phyloP scores from a whole-genome alignment of 2,329 filamentous ascomycete species.

The Sarocladium kiliense region DNA sequence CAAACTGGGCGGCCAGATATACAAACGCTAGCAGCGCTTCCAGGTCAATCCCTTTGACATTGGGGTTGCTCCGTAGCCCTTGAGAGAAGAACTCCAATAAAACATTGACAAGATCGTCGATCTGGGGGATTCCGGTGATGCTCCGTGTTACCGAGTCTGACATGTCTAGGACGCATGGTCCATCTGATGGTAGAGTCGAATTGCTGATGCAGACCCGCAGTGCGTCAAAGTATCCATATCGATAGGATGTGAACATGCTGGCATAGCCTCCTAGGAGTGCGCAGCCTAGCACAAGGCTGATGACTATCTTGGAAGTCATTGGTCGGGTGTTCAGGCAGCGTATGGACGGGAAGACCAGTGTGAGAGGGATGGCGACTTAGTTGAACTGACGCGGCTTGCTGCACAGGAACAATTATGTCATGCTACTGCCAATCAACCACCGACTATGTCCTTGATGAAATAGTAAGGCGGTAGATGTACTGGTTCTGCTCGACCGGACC shows the following conservation, averaged over 20 bases:
- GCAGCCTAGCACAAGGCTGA: conserved; percentile 8
- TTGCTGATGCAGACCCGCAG: conserved; percentile 4
- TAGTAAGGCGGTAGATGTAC: too few relatives aligned
- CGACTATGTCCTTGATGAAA: too few relatives aligned
- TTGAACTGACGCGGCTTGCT: too few relatives aligned
- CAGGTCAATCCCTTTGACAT: not conserved
- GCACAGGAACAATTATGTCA: too few relatives aligned
- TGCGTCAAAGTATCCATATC: conserved; percentile 11
- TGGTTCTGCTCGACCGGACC: too few relatives aligned
- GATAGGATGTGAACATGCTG: conserved; percentile 8
- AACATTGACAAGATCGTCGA: conserved; percentile 6
- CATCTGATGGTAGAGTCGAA: not conserved
- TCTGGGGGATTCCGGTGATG: not conserved
- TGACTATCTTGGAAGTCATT: conserved; percentile 5
- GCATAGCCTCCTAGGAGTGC: conserved; percentile 11
- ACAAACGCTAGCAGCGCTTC: conserved; percentile 7
- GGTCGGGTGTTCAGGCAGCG: not conserved
- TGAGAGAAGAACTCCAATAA: conserved; percentile 12
- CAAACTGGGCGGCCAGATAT: conserved; percentile 11
- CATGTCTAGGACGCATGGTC: conserved; percentile 7
- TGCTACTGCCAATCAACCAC: too few relatives aligned
- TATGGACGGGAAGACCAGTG: too few relatives aligned
- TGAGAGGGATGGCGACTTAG: too few relatives aligned
- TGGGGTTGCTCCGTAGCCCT: not conserved
- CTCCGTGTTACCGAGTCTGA: not conserved